These are phyloP conservation scores for Cajanus cajan DNA, from an alignment of 306 rosid genomes.

Conservation along the genomic window DNA sequence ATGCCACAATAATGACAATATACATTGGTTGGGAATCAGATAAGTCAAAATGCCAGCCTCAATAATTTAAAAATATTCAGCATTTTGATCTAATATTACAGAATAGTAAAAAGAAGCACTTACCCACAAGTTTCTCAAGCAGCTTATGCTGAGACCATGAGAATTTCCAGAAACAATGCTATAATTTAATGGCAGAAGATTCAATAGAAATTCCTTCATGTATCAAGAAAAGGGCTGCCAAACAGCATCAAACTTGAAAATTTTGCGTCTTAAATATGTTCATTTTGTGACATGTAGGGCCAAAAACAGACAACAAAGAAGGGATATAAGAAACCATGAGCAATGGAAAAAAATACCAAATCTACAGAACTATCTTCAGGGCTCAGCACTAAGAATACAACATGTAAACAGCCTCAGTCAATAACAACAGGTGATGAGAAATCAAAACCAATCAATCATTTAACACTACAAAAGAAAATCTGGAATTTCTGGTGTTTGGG, in stretches of 20 bases:
- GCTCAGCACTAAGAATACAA: constrained; percentile 28
- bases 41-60: neutral
- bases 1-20: neutral
- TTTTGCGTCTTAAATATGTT: constrained; percentile 19
- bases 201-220: neutral
- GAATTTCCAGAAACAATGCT: constrained; percentile 13
- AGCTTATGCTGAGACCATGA: neutral
- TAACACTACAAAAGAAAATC: constrained; percentile 79
- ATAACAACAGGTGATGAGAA: constrained; percentile 22
- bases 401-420: constrained; percentile 42
- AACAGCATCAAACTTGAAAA: constrained; percentile 25
- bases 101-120: neutral
- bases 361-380: constrained; percentile 43
- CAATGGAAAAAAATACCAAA: constrained; percentile 32
- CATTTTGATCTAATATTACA: neutral
- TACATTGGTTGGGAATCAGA: neutral
- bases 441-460: constrained; percentile 33
- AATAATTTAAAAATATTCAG: neutral
- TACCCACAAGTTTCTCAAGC: neutral
- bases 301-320: constrained; percentile 24
- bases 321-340: constrained; percentile 28
- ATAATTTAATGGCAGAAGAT: constrained; percentile 20
- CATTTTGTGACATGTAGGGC: constrained; percentile 31
- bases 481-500: constrained; percentile 74
- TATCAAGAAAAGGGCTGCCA: constrained; percentile 5